A percentile compares a stretch with the other conserved stretches of the same genome.
Evolutionary conservation across 306 rosid species (phyloP).

Genomic region (Glycine tomentella): DNA sequence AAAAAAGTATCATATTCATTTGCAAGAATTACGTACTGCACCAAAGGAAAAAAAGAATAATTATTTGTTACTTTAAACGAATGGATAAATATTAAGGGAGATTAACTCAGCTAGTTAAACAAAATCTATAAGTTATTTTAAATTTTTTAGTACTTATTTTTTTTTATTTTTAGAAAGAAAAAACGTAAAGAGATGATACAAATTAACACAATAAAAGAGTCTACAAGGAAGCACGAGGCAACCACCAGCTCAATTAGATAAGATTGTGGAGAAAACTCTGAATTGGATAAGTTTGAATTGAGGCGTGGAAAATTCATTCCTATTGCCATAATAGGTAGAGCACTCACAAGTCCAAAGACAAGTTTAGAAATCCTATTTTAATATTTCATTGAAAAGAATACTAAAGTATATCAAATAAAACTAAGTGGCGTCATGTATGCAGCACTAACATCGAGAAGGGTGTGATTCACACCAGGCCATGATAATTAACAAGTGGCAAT

Average conservation of each 20-base stretch:
- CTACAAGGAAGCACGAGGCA: constrained; percentile 8
- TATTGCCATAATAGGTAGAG: neutral
- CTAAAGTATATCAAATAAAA: neutral
- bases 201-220: neutral
- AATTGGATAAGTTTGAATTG: constrained; percentile 16
- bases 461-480: too few relatives aligned
- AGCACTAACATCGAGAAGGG: neutral
- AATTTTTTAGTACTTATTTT: too few relatives aligned
- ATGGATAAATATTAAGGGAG: too few relatives aligned
- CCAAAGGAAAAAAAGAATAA: neutral
- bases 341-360: neutral
- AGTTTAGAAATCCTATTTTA: neutral
- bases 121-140: too few relatives aligned
- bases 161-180: neutral
- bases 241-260: constrained; percentile 11
- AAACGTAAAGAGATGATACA: neutral
- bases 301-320: neutral
- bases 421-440: neutral
- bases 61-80: too few relatives aligned
- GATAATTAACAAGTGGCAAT: neutral
- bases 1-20: too few relatives aligned
- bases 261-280: constrained; percentile 5
- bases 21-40: neutral
- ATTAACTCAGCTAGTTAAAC: too few relatives aligned
- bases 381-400: neutral